These are phyloP conservation scores for Fusarium buharicum DNA, from an alignment of 2,329 filamentous ascomycete species.

Conservation along the genomic window DNA sequence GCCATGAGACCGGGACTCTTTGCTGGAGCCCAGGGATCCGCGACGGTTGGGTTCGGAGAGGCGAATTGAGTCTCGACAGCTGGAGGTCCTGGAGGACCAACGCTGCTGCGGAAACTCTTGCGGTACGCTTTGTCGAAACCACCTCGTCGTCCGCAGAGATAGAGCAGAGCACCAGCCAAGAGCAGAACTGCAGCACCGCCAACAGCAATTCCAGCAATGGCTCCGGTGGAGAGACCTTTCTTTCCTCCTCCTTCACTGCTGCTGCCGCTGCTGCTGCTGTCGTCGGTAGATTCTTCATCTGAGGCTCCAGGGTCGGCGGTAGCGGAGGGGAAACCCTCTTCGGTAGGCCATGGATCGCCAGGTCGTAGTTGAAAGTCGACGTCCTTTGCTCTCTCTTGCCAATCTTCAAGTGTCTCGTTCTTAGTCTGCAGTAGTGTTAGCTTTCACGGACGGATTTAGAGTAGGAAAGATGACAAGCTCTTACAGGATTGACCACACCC, in stretches of 20 bases:
- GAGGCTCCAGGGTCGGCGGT: conserved; percentile 8
- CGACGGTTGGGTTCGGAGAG: conserved; percentile 31
- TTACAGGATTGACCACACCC: conserved; percentile 76
- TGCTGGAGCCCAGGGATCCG: conserved; percentile 33
- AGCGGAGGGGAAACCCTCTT: conserved; percentile 49
- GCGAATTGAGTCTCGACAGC: conserved; percentile 32
- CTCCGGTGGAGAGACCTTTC: conserved; percentile 52
- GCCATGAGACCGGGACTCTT: conserved; percentile 38
- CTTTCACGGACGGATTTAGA: background rate
- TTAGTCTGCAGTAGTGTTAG: conserved; percentile 51
- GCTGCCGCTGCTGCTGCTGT: background rate
- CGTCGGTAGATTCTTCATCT: conserved; percentile 15
- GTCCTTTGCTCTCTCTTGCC: conserved; percentile 59
- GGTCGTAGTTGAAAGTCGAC: conserved; percentile 65
- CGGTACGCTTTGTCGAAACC: conserved; percentile 47
- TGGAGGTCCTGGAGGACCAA: conserved; percentile 13
- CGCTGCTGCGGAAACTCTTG: conserved; percentile 40
- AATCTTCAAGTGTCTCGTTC: conserved; percentile 59
- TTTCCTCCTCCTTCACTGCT: background rate
- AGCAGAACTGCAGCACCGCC: conserved; percentile 59
- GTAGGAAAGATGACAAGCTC: conserved; percentile 13
- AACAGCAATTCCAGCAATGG: conserved; percentile 69
- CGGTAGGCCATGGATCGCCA: conserved; percentile 64
- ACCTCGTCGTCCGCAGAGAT: conserved; percentile 57
- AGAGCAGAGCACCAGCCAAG: conserved; percentile 58